These are phyloP conservation scores for Penicillium ucsense DNA, from an alignment of 495 filamentous ascomycete species.

Conservation along the genomic window DNA sequence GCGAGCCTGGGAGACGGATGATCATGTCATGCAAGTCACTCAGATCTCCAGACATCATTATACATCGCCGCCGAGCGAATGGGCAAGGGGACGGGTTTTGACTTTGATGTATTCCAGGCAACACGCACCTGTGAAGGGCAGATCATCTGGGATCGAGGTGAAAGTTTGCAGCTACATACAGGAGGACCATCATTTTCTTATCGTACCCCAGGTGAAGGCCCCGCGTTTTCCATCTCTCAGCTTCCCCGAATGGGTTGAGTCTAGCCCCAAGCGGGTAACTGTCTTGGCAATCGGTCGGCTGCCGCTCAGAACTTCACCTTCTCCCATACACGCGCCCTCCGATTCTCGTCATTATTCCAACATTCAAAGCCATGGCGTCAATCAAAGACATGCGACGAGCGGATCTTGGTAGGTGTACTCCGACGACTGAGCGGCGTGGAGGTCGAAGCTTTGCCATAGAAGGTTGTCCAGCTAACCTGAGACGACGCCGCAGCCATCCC, in stretches of 20 bases:
- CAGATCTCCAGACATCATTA: too few relatives aligned
- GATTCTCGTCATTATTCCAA: not conserved
- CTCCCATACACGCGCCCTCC: not conserved
- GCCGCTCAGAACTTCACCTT: conserved; percentile 6
- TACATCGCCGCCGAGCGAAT: too few relatives aligned
- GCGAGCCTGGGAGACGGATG: not conserved
- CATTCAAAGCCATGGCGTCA: conserved; percentile 46
- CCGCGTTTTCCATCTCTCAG: not conserved
- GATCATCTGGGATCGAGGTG: too few relatives aligned
- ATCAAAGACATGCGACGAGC: conserved; percentile 81
- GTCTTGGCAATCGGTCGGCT: conserved; percentile 5
- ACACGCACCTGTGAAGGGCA: too few relatives aligned
- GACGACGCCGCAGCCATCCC: conserved; percentile 43
- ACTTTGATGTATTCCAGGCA: too few relatives aligned
- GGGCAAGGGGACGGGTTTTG: too few relatives aligned
- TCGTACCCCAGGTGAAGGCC: not conserved
- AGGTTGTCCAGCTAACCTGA: conserved; percentile 5
- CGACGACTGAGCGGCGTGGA: not conserved
- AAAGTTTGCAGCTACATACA: too few relatives aligned
- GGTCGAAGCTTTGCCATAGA: not conserved
- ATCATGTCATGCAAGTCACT: too few relatives aligned
- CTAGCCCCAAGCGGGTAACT: conserved; percentile 4
- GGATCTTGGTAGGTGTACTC: conserved; percentile 61
- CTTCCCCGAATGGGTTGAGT: conserved; percentile 1
- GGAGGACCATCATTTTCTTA: too few relatives aligned